These are phyloP conservation scores for Xylaria sp. DNA, from an alignment of 2,329 filamentous ascomycete species.

Conservation along the genomic window DNA sequence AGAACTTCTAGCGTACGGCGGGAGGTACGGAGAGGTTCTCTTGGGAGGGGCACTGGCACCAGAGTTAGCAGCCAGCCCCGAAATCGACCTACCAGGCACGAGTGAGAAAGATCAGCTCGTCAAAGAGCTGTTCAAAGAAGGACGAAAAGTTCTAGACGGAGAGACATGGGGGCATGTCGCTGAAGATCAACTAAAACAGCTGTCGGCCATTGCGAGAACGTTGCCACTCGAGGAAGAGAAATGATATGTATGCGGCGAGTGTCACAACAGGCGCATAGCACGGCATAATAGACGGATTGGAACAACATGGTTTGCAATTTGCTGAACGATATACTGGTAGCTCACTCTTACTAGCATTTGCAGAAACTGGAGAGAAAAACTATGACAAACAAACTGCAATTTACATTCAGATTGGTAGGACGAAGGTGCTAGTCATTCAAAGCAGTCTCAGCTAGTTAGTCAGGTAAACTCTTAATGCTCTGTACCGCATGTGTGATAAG, in stretches of 20 bases:
- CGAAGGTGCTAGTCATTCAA: neutral
- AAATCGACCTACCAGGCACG: constrained; percentile 35
- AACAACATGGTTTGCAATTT: constrained; percentile 10
- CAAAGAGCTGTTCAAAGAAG: constrained; percentile 49
- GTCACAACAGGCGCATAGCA: neutral
- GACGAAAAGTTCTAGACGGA: constrained; percentile 35
- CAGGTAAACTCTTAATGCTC: no score
- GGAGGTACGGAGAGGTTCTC: constrained; percentile 49
- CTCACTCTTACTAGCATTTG: constrained; percentile 7
- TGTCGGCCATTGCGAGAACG: constrained; percentile 42
- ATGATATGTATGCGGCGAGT: neutral
- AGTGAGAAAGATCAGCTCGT: constrained; percentile 47
- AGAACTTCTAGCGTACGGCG: constrained; percentile 49
- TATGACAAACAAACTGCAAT: neutral
- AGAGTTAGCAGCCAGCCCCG: constrained; percentile 28
- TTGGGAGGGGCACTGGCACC: constrained; percentile 45
- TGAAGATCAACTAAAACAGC: constrained; percentile 43
- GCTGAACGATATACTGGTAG: constrained; percentile 6
- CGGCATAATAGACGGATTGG: neutral
- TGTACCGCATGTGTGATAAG: no score
- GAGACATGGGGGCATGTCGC: constrained; percentile 48
- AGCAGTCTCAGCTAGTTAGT: neutral
- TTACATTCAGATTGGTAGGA: neutral
- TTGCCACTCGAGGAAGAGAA: constrained; percentile 22
- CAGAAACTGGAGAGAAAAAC: neutral